Evolutionary conservation across 208 protist genomes (phyloP), one percentile per base, ranked within the genome.

Genomic region (Crithidia fasciculata): DNA sequence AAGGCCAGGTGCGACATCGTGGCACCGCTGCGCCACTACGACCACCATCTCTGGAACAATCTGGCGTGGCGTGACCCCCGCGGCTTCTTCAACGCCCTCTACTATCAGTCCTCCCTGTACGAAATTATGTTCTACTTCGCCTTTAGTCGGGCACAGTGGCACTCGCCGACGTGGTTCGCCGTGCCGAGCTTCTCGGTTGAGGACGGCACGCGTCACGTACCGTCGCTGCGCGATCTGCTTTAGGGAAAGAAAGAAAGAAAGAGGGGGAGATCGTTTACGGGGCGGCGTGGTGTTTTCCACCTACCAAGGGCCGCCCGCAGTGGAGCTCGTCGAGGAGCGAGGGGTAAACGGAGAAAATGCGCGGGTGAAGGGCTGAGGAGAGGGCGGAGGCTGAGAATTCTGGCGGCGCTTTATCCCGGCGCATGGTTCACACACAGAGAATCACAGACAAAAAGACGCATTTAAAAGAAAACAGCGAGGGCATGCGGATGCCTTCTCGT

Each of bases 51-150:
- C 5, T 96, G 89, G 87, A 60, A 87, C 78, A 95, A 89, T 63
- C 63, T 88, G 12, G 76, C 82, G 0, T 97, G 90, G 91, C 45
- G 75, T 16, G 93, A 84, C 37, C 3, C 74, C 6, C 82, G 86
- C 12, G 93, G 93, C 4, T 69, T 89, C 49, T 39, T 86, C 28
- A 94, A 97, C 18, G 90, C 74, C 10, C 59, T 78, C 43, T 95
- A 86, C 69, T 85, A 87, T 45, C 86, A 95, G 76, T 73, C 68
- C 0, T 72, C 78, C 44, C 13, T 88, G 41, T 95, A 95, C 72
- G 93, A 97, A 63, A 36, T 93, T 0, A 87, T 92, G 89, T 92
- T 94, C 83, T 95, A 89, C 56, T 95, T 92, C 55, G 40, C 91
- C 47, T 95, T 95, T 61, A 84, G 68, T 53, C 80, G 89, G 10